A percentile compares a stretch with the other conserved stretches of the same genome.
phyloP scores from a whole-genome alignment of 352 stramenopile genomes.

The Phytophthora sp. region DNA sequence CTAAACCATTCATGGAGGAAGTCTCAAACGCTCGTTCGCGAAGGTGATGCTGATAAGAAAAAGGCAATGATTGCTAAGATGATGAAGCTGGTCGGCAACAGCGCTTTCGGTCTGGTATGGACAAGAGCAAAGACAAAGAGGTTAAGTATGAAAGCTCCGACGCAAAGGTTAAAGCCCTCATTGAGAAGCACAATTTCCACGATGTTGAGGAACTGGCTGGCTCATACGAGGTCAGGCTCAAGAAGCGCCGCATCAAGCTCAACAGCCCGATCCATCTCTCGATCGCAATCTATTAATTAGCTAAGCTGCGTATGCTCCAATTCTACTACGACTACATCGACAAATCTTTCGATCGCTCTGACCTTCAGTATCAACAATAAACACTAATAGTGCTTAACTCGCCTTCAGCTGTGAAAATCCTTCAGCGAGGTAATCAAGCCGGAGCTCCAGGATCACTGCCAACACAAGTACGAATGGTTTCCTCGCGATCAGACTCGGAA shows the following conservation, averaged over 20 bases:
- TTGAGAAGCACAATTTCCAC: neutral
- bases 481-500: neutral
- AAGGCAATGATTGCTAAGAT: neutral
- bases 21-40: neutral
- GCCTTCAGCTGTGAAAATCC: neutral
- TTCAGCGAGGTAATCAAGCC: neutral
- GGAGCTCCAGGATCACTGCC: too few relatives aligned
- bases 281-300: neutral
- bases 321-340: constrained; percentile 2
- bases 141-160: neutral
- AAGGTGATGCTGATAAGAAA: neutral
- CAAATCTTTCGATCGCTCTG: neutral
- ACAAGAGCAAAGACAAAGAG: neutral
- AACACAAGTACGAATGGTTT: neutral
- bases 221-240: neutral
- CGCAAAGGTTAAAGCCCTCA: neutral
- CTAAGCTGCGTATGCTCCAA: neutral
- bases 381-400: neutral
- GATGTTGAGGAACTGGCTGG: neutral
- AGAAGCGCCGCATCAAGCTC: neutral
- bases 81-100: neutral
- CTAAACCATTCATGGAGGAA: neutral
- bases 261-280: neutral
- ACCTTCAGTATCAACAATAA: neutral
- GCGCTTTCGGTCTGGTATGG: neutral